A percentile compares a stretch with the other conserved stretches of the same genome.
phyloP scores from a whole-genome alignment of 345 rosid genomes.

The Laguncularia racemosa region DNA sequence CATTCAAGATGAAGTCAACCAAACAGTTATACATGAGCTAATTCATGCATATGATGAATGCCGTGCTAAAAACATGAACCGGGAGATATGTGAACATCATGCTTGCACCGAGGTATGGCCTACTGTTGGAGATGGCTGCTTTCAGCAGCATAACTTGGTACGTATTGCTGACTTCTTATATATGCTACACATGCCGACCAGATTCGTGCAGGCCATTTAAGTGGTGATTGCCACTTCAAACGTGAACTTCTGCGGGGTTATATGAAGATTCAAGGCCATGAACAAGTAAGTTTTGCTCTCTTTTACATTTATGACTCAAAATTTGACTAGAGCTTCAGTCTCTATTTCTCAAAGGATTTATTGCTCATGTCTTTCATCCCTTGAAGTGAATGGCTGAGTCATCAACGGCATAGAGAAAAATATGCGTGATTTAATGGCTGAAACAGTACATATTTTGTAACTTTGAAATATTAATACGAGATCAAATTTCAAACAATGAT shows the following conservation, averaged over 20 bases:
- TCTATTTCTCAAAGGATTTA: not conserved
- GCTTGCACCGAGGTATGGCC: slow-evolving; percentile 87
- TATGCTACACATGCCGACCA: slow-evolving; percentile 11
- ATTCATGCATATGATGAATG: slow-evolving; percentile 93
- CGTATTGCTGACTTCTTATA: not conserved
- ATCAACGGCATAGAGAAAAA: too few relatives aligned
- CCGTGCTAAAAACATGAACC: slow-evolving; percentile 76
- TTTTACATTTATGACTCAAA: not conserved
- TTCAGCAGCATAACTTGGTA: slow-evolving; percentile 4
- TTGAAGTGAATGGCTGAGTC: not conserved
- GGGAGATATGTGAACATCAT: slow-evolving; percentile 92
- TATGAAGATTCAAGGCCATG: slow-evolving; percentile 78
- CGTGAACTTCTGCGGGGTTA: slow-evolving; percentile 71
- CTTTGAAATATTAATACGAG: too few relatives aligned
- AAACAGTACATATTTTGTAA: too few relatives aligned
- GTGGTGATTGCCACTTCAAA: slow-evolving; percentile 93
- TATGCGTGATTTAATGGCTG: too few relatives aligned
- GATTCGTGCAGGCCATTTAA: slow-evolving; percentile 91
- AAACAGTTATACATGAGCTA: slow-evolving; percentile 77
- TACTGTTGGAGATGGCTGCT: not conserved
- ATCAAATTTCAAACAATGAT: too few relatives aligned
- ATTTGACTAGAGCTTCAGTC: not conserved
- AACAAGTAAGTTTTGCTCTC: slow-evolving; percentile 49
- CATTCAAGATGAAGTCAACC: slow-evolving; percentile 77
- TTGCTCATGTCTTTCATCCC: not conserved